These are phyloP conservation scores for Parachlorella kessleri DNA, from an alignment of 139 green algal species.

Conservation along the genomic window DNA sequence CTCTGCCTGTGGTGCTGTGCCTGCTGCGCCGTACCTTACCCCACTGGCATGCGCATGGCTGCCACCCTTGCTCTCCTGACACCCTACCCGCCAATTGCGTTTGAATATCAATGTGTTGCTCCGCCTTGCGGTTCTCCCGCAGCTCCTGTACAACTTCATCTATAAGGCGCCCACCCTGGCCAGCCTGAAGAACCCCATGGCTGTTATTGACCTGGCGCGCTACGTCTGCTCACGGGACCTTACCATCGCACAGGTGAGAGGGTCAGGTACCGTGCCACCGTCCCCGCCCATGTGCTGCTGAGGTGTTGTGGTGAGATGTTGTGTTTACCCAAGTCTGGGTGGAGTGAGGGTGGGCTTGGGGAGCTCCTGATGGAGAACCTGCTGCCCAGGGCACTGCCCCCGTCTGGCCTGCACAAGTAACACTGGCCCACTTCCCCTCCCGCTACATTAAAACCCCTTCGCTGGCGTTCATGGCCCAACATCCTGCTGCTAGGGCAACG, in stretches of 20 bases:
- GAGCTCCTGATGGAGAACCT: not conserved
- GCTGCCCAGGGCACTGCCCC: too few relatives aligned
- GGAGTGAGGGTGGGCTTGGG: not conserved
- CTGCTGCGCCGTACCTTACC: not conserved
- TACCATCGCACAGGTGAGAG: slow-evolving; percentile 50
- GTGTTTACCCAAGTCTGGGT: too few relatives aligned
- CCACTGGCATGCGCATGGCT: not conserved
- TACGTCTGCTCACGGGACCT: slow-evolving; percentile 53
- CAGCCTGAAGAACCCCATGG: not conserved
- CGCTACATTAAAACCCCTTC: not conserved
- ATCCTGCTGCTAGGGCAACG: too few relatives aligned
- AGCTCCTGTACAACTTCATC: slow-evolving; percentile 59
- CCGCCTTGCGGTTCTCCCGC: not conserved
- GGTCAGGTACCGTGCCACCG: too few relatives aligned
- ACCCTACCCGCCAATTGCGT: not conserved
- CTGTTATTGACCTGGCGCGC: slow-evolving; percentile 29
- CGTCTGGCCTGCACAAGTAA: too few relatives aligned
- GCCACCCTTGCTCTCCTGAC: too few relatives aligned
- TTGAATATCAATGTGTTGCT: not conserved
- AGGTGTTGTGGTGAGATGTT: too few relatives aligned
- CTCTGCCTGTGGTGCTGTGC: not conserved
- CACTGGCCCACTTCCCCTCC: not conserved
- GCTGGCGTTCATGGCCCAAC: not conserved
- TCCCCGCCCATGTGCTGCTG: too few relatives aligned
- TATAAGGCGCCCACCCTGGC: slow-evolving; percentile 27